phyloP scores from a whole-genome alignment of 495 filamentous ascomycete species.

The Penicillium tannophilum region DNA sequence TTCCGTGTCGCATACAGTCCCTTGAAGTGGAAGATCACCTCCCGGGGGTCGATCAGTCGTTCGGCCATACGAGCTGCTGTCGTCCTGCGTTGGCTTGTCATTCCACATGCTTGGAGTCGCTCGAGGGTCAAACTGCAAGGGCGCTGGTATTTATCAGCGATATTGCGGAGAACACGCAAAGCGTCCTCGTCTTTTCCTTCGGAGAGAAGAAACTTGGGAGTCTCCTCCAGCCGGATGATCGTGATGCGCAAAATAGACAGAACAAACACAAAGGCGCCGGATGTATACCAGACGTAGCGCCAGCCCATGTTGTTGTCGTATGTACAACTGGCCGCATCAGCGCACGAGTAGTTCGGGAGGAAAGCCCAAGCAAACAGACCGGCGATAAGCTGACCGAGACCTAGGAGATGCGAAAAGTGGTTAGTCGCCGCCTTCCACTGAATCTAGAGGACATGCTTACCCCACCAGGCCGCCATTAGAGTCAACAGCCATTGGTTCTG shows the following conservation, averaged over 20 bases:
- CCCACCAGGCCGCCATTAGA: conserved; percentile 55
- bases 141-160: conserved; percentile 65
- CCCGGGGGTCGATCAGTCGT: conserved; percentile 46
- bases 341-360: conserved; percentile 17
- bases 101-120: conserved; percentile 41
- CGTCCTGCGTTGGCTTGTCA: conserved; percentile 19
- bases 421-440: not conserved
- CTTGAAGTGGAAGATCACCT: conserved; percentile 57
- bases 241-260: conserved; percentile 68
- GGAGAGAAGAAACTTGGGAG: conserved; percentile 71
- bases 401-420: conserved; percentile 3
- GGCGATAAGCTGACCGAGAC: conserved; percentile 34
- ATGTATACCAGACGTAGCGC: conserved; percentile 59
- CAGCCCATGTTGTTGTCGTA: conserved; percentile 54
- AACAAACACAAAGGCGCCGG: conserved; percentile 65
- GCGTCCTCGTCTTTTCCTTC: conserved; percentile 64
- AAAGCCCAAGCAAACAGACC: conserved; percentile 50
- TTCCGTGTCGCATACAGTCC: conserved; percentile 64
- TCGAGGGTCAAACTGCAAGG: conserved; percentile 65
- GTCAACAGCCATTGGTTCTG: conserved; percentile 50
- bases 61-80: conserved; percentile 39
- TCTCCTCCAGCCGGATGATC: conserved; percentile 67
- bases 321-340: conserved; percentile 38
- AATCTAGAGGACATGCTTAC: conserved; percentile 19
- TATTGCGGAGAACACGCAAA: conserved; percentile 58